Conservation (phyloP, 169 alveolate genomes). For the Toxoplasma gondii region DNA sequence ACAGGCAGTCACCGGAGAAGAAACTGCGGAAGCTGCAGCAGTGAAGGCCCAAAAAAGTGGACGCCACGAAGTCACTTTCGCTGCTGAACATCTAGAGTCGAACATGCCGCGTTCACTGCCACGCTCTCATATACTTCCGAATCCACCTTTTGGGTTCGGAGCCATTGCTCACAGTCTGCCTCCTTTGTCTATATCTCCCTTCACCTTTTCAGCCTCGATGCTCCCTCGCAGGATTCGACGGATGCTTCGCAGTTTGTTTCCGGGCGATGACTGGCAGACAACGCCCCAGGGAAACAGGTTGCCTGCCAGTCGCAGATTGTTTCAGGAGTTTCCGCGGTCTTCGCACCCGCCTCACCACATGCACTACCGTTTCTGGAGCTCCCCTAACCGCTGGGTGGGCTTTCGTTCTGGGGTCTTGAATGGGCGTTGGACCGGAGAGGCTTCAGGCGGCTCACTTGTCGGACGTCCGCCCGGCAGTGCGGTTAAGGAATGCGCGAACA, state of each 20-base stretch:
- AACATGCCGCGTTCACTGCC: not conserved
- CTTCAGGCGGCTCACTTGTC: no score
- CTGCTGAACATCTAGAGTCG: not conserved
- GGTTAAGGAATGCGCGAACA: no score
- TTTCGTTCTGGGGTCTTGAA: no score
- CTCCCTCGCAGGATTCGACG: not conserved
- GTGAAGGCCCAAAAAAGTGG: not conserved
- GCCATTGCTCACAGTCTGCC: not conserved
- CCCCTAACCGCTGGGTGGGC: no score
- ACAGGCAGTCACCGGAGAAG: not conserved
- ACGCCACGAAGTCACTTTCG: not conserved
- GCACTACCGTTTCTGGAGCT: no score
- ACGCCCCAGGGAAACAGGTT: not conserved
- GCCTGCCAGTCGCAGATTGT: not conserved
- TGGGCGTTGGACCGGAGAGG: no score
- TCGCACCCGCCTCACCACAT: no score
- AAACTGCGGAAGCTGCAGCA: not conserved
- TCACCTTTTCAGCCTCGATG: not conserved
- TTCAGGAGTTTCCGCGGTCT: not conserved
- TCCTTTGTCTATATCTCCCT: conserved; percentile 30
- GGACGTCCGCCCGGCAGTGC: no score
- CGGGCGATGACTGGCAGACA: not conserved
- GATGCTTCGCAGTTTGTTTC: conserved; percentile 2
- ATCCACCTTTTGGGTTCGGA: not conserved
- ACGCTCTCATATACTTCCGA: not conserved